Conservation (phyloP, 2,329 filamentous ascomycete genomes). For the Daldinia eschscholtzii region DNA sequence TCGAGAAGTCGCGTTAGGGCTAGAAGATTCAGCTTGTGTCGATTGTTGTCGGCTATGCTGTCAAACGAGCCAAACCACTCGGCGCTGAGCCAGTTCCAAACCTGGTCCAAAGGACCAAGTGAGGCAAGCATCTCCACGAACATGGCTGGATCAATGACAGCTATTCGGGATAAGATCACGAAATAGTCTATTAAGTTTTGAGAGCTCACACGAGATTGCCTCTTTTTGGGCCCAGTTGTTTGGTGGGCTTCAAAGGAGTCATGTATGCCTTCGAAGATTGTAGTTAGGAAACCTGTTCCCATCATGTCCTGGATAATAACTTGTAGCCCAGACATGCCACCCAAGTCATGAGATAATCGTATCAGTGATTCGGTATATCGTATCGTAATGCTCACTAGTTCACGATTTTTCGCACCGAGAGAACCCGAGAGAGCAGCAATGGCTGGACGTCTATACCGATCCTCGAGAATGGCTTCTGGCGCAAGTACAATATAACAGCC, state of each 20-base stretch:
- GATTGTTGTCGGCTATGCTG: slow-evolving; percentile 72
- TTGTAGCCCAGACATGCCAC: slow-evolving; percentile 70
- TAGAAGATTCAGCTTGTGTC: slow-evolving; percentile 79
- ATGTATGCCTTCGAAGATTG: slow-evolving; percentile 74
- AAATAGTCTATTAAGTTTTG: slow-evolving; percentile 89
- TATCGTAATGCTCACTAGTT: slow-evolving; percentile 69
- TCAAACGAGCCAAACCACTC: slow-evolving; percentile 79
- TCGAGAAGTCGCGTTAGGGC: slow-evolving; percentile 79
- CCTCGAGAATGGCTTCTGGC: slow-evolving; percentile 73
- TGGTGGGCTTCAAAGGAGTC: slow-evolving; percentile 80
- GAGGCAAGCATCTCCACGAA: slow-evolving; percentile 71
- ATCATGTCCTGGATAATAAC: slow-evolving; percentile 76
- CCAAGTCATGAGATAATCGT: slow-evolving; percentile 71
- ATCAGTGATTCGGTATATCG: slow-evolving; percentile 75
- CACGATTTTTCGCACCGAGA: slow-evolving; percentile 67
- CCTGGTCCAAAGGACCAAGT: slow-evolving; percentile 61
- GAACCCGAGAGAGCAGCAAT: slow-evolving; percentile 63
- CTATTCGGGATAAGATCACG: slow-evolving; percentile 82
- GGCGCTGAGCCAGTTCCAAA: slow-evolving; percentile 70
- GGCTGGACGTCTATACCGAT: slow-evolving; percentile 65
- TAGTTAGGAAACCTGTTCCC: slow-evolving; percentile 71
- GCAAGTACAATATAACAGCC: slow-evolving; percentile 79
- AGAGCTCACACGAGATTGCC: slow-evolving; percentile 75
- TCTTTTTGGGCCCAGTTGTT: slow-evolving; percentile 83
- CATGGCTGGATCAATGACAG: slow-evolving; percentile 76